A percentile compares a stretch with the other conserved stretches of the same genome.
Conservation (phyloP, 1,139 yeast species). For the Citeromyces siamensis region DNA sequence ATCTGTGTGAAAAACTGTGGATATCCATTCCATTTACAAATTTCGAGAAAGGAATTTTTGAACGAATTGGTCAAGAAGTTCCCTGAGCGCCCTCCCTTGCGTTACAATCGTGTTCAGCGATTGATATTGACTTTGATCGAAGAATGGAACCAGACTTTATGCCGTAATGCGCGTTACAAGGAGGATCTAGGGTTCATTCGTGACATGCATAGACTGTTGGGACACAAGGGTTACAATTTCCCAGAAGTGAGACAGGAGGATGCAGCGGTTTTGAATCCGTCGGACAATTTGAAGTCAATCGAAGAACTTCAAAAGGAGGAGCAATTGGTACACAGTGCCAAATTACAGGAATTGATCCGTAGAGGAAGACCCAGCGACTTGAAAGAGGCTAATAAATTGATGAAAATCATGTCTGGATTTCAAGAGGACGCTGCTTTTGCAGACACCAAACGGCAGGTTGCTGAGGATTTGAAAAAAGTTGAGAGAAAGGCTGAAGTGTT, state of each 20-base stretch:
- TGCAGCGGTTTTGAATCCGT: slow-evolving; percentile 88
- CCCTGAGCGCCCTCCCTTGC: slow-evolving; percentile 89
- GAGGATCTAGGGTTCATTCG: slow-evolving; percentile 87
- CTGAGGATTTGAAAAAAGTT: slow-evolving; percentile 75
- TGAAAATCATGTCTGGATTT: slow-evolving; percentile 98
- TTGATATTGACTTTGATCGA: slow-evolving; percentile 83
- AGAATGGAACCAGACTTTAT: slow-evolving; percentile 95
- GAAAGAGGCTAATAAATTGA: slow-evolving; percentile 89
- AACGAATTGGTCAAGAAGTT: slow-evolving; percentile 87
- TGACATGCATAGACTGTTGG: slow-evolving; percentile 87
- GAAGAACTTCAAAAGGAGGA: slow-evolving; percentile 91
- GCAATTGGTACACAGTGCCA: slow-evolving; percentile 85
- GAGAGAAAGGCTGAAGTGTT: slow-evolving; percentile 83
- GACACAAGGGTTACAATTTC: slow-evolving; percentile 80
- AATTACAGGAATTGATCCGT: slow-evolving; percentile 87
- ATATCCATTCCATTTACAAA: slow-evolving; percentile 90
- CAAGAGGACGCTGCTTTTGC: slow-evolving; percentile 58
- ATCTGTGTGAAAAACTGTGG: slow-evolving; percentile 96
- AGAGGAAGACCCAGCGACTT: slow-evolving; percentile 94
- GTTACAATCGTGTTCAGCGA: slow-evolving; percentile 75
- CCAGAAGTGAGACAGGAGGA: slow-evolving; percentile 89
- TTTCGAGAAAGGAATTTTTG: slow-evolving; percentile 86
- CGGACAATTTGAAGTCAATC: slow-evolving; percentile 77
- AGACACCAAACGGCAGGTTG: slow-evolving; percentile 64
- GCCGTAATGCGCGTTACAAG: slow-evolving; percentile 80